Evolutionary conservation across 148 eudicot species (phyloP).

Genomic region (Rheum nobile): DNA sequence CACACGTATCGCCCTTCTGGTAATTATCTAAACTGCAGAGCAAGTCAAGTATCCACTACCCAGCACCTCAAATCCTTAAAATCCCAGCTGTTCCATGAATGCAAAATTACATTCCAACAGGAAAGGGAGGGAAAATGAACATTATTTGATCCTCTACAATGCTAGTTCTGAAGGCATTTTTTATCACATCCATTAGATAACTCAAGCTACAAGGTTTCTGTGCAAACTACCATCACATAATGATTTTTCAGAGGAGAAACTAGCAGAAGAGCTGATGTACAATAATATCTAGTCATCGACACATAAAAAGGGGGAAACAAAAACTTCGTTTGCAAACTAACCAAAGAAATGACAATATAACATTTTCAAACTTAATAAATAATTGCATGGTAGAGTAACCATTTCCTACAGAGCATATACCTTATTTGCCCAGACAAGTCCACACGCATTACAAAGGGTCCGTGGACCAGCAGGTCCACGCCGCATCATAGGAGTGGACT

Average conservation of each 20-base stretch:
- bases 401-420: conserved; percentile 18
- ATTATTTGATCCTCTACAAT: too few species aligned
- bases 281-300: background rate
- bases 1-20: background rate
- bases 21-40: too few species aligned
- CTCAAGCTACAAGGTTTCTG: too few species aligned
- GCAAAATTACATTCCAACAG: background rate
- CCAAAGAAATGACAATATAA: background rate
- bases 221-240: background rate
- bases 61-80: too few species aligned
- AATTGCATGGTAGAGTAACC: background rate
- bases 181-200: background rate
- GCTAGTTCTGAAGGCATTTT: background rate
- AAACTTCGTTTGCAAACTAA: background rate
- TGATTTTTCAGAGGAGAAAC: background rate
- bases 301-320: background rate
- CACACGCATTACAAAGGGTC: conserved; percentile 91
- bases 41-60: too few species aligned
- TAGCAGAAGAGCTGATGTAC: background rate
- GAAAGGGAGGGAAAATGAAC: too few species aligned
- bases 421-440: conserved; percentile 80
- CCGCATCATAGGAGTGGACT: conserved; percentile 77
- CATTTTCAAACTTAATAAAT: background rate
- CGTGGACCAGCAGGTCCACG: conserved; percentile 84
- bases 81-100: background rate